These are phyloP conservation scores for Globisporangium nodosum DNA, from an alignment of 352 stramenopile genomes.

Conservation along the genomic window DNA sequence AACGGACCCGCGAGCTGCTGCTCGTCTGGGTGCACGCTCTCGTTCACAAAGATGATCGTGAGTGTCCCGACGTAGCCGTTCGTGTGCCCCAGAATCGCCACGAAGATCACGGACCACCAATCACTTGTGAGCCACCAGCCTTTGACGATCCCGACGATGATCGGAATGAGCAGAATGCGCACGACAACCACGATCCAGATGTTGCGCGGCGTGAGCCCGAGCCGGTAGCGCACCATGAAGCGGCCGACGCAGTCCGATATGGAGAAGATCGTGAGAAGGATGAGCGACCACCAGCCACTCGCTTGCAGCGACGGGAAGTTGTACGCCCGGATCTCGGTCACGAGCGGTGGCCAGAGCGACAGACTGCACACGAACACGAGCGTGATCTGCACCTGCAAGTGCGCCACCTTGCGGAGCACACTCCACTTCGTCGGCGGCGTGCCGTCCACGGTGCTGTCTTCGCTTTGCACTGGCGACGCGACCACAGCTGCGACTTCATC, in stretches of 20 bases:
- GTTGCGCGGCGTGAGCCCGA: slow-evolving; percentile 50
- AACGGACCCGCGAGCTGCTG: slow-evolving; percentile 70
- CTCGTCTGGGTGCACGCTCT: slow-evolving; percentile 67
- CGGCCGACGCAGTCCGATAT: slow-evolving; percentile 63
- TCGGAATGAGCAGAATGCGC: slow-evolving; percentile 56
- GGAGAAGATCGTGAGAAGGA: slow-evolving; percentile 76
- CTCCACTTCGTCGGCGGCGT: slow-evolving; percentile 51
- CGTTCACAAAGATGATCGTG: slow-evolving; percentile 77
- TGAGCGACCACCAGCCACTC: slow-evolving; percentile 77
- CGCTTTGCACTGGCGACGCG: not conserved
- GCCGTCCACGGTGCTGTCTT: slow-evolving; percentile 14
- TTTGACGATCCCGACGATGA: slow-evolving; percentile 71
- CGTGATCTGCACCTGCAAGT: slow-evolving; percentile 61
- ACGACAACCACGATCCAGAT: slow-evolving; percentile 57
- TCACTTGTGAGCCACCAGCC: slow-evolving; percentile 64
- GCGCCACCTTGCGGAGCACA: slow-evolving; percentile 60
- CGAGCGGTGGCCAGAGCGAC: slow-evolving; percentile 69
- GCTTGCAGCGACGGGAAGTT: slow-evolving; percentile 66
- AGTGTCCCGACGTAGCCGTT: slow-evolving; percentile 82
- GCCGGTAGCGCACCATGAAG: slow-evolving; percentile 67
- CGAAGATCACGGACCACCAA: slow-evolving; percentile 65
- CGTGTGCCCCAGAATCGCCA: slow-evolving; percentile 58
- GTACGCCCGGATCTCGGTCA: slow-evolving; percentile 80
- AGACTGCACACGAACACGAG: slow-evolving; percentile 70
- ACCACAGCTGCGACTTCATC: not conserved